Evolutionary conservation across 805 yeast species (phyloP).

Genomic region (Candida namnaoensis): DNA sequence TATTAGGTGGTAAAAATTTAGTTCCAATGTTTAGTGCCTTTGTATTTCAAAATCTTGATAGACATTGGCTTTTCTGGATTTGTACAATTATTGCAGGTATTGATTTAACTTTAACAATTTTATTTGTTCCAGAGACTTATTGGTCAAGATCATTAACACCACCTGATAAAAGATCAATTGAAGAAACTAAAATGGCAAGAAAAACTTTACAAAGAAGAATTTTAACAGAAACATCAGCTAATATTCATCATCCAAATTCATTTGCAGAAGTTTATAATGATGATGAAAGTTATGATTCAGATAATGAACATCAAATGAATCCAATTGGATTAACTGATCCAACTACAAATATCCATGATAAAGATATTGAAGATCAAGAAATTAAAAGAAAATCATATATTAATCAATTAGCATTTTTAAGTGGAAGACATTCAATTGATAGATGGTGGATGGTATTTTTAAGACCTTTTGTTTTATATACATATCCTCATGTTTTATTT

Average conservation of each 20-base stretch:
- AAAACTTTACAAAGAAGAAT: conserved; percentile 21
- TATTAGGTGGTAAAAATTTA: conserved; percentile 55
- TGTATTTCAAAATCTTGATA: conserved; percentile 35
- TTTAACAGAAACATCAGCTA: neutral
- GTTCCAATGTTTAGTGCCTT: conserved; percentile 49
- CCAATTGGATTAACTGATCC: neutral
- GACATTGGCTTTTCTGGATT: conserved; percentile 60
- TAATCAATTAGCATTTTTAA: conserved; percentile 29
- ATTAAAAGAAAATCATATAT: conserved; percentile 14
- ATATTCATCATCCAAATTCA: conserved; percentile 1
- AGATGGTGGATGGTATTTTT: conserved; percentile 47
- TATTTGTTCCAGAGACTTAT: conserved; percentile 59
- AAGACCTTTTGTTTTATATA: conserved; percentile 42
- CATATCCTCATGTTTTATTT: conserved; percentile 43
- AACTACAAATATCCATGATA: neutral
- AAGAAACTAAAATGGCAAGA: conserved; percentile 40
- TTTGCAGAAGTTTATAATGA: neutral
- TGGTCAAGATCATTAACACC: conserved; percentile 50
- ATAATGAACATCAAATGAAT: neutral
- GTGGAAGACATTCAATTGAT: conserved; percentile 42
- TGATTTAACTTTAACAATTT: conserved; percentile 32
- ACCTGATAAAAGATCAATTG: conserved; percentile 34
- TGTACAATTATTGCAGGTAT: conserved; percentile 42
- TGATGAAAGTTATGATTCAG: neutral
- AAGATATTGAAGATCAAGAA: neutral